phyloP scores from a whole-genome alignment of 257 asterid species.

The Rhazya stricta region DNA sequence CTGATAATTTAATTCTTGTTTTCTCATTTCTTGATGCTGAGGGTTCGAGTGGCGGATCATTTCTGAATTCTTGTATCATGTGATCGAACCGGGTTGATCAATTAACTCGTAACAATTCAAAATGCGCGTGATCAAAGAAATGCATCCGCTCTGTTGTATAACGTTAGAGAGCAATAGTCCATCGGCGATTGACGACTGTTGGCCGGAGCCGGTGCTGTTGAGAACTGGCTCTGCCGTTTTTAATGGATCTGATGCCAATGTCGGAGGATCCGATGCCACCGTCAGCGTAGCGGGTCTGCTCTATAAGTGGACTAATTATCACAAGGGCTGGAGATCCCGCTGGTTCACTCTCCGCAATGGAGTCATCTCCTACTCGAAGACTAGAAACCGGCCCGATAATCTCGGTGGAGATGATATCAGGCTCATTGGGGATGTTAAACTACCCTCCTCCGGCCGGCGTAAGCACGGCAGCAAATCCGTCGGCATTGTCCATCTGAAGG shows the following conservation, averaged over 20 bases:
- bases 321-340: slow-evolving; percentile 95
- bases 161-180: slow-evolving; percentile 49
- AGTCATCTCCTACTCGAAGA: slow-evolving; percentile 67
- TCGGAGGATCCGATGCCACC: slow-evolving; percentile 57
- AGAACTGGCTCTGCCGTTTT: slow-evolving; percentile 68
- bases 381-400: slow-evolving; percentile 46
- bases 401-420: slow-evolving; percentile 35
- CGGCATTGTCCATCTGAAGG: slow-evolving; percentile 89
- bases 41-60: neutral
- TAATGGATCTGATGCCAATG: slow-evolving; percentile 65
- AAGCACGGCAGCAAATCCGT: slow-evolving; percentile 46
- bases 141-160: slow-evolving; percentile 95
- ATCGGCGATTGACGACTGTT: slow-evolving; percentile 49
- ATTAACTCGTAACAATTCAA: neutral
- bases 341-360: slow-evolving; percentile 82
- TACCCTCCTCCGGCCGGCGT: slow-evolving; percentile 29
- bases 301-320: slow-evolving; percentile 88
- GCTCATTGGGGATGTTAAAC: slow-evolving; percentile 25
- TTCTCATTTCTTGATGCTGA: neutral
- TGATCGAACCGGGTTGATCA: neutral
- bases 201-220: slow-evolving; percentile 65
- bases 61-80: neutral
- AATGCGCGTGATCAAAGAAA: slow-evolving; percentile 77
- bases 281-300: slow-evolving; percentile 66
- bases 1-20: no score